Conservation (phyloP, 2,329 filamentous ascomycete genomes). For the Phialocephala subalpina region DNA sequence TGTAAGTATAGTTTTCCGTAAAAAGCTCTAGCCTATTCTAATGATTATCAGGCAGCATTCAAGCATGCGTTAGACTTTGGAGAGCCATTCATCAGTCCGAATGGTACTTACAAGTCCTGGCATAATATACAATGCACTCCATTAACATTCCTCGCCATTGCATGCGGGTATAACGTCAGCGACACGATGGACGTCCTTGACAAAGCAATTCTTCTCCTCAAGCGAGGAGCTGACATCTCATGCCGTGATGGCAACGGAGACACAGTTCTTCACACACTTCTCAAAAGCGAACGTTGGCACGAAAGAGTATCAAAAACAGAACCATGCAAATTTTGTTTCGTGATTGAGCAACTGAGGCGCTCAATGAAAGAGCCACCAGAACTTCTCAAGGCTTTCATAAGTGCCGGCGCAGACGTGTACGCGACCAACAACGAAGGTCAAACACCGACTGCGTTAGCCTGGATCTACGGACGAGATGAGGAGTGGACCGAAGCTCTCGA, state of each 20-base stretch:
- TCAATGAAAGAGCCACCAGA: slow-evolving; percentile 24
- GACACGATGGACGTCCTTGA: slow-evolving; percentile 21
- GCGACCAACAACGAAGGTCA: slow-evolving; percentile 23
- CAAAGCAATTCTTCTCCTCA: slow-evolving; percentile 33
- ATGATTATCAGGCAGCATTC: slow-evolving; percentile 19
- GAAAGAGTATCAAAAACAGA: no score
- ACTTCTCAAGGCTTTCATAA: slow-evolving; percentile 29
- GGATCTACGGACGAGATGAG: slow-evolving; percentile 9
- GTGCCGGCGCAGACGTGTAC: slow-evolving; percentile 32
- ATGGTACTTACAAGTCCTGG: slow-evolving; percentile 3
- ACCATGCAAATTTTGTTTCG: no score
- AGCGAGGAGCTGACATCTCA: slow-evolving; percentile 21
- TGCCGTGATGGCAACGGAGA: slow-evolving; percentile 16
- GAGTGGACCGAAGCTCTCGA: slow-evolving; percentile 33
- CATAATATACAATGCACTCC: background rate
- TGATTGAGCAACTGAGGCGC: slow-evolving; percentile 5
- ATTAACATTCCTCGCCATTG: slow-evolving; percentile 16
- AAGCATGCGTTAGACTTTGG: slow-evolving; percentile 26
- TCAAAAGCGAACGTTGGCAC: slow-evolving; percentile 11
- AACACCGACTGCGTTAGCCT: slow-evolving; percentile 25
- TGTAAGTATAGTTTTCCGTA: slow-evolving; percentile 15
- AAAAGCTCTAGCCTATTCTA: slow-evolving; percentile 11
- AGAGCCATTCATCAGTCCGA: slow-evolving; percentile 20
- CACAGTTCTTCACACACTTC: slow-evolving; percentile 28
- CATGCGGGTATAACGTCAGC: slow-evolving; percentile 13